A percentile compares a stretch with the other conserved stretches of the same genome.
These are phyloP conservation scores for Boletus fagicola DNA, from an alignment of 768 basidiomycete genomes.

Conservation along the genomic window DNA sequence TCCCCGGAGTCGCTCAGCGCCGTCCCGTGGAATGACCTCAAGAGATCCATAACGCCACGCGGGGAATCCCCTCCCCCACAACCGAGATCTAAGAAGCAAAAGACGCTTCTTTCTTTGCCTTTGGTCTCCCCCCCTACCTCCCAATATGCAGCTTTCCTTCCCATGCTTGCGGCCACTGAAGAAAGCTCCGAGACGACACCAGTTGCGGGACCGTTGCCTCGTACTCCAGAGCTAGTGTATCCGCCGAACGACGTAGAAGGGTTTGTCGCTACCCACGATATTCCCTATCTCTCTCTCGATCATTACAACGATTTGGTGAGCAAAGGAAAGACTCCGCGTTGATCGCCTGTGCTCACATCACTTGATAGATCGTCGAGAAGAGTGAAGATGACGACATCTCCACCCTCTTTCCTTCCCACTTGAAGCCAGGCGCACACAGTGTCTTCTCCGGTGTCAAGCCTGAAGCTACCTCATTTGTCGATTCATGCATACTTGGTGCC, in stretches of 20 bases:
- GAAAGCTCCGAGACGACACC: constrained; percentile 2
- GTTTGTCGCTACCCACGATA: constrained; percentile 38
- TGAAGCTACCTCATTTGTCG: constrained; percentile 27
- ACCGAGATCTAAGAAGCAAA: constrained; percentile 9
- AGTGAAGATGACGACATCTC: not conserved
- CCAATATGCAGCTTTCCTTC: not conserved
- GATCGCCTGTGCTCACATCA: constrained; percentile 9
- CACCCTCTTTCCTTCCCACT: constrained; percentile 20
- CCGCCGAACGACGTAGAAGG: constrained; percentile 5
- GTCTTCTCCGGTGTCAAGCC: constrained; percentile 32
- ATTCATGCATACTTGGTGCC: constrained; percentile 26
- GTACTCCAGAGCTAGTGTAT: constrained; percentile 24
- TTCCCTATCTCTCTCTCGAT: constrained; percentile 36
- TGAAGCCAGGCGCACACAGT: constrained; percentile 20
- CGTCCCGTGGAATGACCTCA: not conserved
- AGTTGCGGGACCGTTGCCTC: not conserved
- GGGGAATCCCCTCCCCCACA: constrained; percentile 4
- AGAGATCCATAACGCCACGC: constrained; percentile 8
- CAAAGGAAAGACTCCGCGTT: not conserved
- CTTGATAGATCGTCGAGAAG: constrained; percentile 8
- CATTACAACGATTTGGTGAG: constrained; percentile 20
- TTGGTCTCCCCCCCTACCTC: not conserved
- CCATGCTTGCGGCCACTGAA: not conserved
- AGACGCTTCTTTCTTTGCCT: not conserved
- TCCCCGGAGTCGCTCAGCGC: not conserved